phyloP scores from a whole-genome alignment of 106 monocot species.

The Gastrodia elata region DNA sequence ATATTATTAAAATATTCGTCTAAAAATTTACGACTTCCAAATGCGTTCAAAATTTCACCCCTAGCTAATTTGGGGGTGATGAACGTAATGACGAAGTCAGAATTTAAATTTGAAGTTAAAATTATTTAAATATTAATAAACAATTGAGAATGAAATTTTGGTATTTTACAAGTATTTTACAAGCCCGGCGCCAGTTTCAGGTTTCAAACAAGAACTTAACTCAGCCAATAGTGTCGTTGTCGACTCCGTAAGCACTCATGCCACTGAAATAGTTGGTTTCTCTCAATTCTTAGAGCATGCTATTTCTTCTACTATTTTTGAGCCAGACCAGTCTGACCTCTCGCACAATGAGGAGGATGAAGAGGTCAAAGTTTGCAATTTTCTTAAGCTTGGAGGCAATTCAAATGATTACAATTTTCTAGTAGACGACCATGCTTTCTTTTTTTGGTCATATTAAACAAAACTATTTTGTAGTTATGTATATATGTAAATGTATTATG shows the following conservation, averaged over 20 bases:
- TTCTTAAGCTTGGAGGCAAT: slow-evolving; percentile 18
- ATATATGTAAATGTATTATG: background rate
- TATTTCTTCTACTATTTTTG: slow-evolving; percentile 26
- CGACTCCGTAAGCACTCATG: slow-evolving; percentile 19
- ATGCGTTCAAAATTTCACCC: no score
- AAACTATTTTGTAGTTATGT: background rate
- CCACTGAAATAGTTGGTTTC: background rate
- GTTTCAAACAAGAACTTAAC: slow-evolving; percentile 26
- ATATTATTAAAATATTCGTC: no score
- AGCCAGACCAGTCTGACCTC: slow-evolving; percentile 15
- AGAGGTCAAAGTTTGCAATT: slow-evolving; percentile 16
- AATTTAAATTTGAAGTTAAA: no score
- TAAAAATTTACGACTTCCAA: no score
- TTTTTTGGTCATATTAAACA: slow-evolving; percentile 26
- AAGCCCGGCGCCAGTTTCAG: background rate
- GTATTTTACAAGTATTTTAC: no score
- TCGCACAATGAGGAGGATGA: slow-evolving; percentile 19
- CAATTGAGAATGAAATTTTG: no score
- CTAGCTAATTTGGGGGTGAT: no score
- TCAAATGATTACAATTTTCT: slow-evolving; percentile 12
- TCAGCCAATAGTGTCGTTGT: slow-evolving; percentile 21
- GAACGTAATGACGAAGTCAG: no score
- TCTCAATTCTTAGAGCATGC: background rate
- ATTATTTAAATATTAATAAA: no score
- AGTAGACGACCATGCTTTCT: slow-evolving; percentile 26